Percentiles rank a stretch among this genome's conserved stretches.
phyloP scores from a whole-genome alignment of 345 rosid genomes.

The Triadica sebifera region DNA sequence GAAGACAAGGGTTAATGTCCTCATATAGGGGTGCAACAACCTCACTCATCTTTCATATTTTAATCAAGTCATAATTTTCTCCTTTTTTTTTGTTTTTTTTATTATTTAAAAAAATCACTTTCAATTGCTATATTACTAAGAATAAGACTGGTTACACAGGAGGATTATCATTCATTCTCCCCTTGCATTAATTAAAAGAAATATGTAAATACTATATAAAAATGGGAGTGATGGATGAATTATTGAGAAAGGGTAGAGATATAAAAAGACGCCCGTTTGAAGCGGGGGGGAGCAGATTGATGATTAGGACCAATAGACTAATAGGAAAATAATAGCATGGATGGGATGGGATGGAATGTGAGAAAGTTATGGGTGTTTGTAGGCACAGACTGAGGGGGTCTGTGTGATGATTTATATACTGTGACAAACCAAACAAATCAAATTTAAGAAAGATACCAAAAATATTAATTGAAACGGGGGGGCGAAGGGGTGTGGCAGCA shows the following conservation, averaged over 20 bases:
- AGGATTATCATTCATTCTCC: too few relatives aligned
- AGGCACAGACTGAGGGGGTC: too few relatives aligned
- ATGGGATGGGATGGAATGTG: constrained; percentile 61
- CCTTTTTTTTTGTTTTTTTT: constrained; percentile 20
- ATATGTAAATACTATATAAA: too few relatives aligned
- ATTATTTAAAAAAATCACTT: background rate
- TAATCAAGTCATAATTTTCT: too few relatives aligned
- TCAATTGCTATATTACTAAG: too few relatives aligned
- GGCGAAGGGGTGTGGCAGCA: constrained; percentile 20
- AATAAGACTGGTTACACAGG: too few relatives aligned
- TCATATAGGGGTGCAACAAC: constrained; percentile 37
- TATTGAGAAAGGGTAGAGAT: constrained; percentile 24
- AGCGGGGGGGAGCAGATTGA: constrained; percentile 53
- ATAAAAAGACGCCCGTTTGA: constrained; percentile 32
- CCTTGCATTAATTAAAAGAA: background rate
- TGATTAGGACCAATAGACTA: constrained; percentile 37
- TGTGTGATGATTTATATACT: background rate
- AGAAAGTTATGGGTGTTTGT: constrained; percentile 60
- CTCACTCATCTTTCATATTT: too few relatives aligned
- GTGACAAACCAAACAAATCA: too few relatives aligned
- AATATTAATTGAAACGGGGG: too few relatives aligned
- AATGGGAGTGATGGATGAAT: constrained; percentile 36
- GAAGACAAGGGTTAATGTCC: constrained; percentile 49
- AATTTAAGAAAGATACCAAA: too few relatives aligned
- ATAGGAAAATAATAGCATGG: constrained; percentile 12